Evolutionary conservation across 495 filamentous ascomycete species (phyloP).

Genomic region (Annulohypoxylon bovei): DNA sequence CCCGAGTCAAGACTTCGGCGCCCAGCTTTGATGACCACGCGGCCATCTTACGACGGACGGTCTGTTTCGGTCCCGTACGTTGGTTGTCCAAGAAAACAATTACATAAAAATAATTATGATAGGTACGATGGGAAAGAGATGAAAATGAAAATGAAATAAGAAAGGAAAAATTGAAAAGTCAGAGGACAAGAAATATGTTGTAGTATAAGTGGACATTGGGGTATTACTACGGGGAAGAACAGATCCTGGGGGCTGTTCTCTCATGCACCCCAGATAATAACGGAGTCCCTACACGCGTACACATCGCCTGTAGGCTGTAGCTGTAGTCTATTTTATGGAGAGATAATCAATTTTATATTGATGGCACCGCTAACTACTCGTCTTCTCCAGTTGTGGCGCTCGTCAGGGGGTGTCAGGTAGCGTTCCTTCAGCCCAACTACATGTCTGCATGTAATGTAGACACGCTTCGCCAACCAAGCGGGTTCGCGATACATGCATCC

Average conservation of each 20-base stretch:
- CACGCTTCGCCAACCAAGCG: constrained; percentile 9
- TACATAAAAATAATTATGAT: constrained; percentile 6
- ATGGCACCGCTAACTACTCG: background rate
- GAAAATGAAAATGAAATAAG: background rate
- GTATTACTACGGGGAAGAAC: constrained; percentile 24
- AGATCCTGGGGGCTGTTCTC: constrained; percentile 34
- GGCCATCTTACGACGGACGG: constrained; percentile 3
- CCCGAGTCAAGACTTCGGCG: constrained; percentile 6
- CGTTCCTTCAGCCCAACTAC: constrained; percentile 16
- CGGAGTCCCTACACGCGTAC: constrained; percentile 22
- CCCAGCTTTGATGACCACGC: constrained; percentile 15
- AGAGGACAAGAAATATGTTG: background rate
- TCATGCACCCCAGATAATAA: constrained; percentile 40
- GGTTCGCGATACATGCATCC: constrained; percentile 13
- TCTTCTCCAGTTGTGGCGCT: constrained; percentile 10
- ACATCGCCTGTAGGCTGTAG: constrained; percentile 28
- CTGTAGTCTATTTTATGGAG: constrained; percentile 41
- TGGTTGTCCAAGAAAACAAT: background rate
- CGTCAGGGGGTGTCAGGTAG: constrained; percentile 3
- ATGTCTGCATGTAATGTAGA: background rate
- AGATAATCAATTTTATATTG: constrained; percentile 34
- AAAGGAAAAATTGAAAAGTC: background rate
- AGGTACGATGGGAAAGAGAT: background rate
- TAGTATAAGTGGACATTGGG: constrained; percentile 32
- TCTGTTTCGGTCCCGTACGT: background rate